Percentiles rank a stretch among this genome's conserved stretches.
phyloP scores from a whole-genome alignment of 176 grass and related monocot species.

The Musa itinerans region DNA sequence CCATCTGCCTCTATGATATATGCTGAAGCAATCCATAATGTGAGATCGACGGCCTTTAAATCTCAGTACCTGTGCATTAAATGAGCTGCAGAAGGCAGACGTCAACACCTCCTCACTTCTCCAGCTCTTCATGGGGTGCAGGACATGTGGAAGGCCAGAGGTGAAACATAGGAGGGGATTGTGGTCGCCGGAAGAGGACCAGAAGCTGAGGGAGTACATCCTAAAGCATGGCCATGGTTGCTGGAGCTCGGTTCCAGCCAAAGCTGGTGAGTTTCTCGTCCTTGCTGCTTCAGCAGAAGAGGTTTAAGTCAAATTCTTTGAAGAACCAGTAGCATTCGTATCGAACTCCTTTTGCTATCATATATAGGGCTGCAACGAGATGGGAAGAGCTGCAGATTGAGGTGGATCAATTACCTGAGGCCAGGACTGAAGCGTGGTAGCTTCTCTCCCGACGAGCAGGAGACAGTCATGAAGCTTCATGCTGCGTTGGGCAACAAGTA shows the following conservation, averaged over 20 bases:
- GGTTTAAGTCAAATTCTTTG: conserved; percentile 64
- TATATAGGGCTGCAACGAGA: too few relatives aligned
- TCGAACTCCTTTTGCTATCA: too few relatives aligned
- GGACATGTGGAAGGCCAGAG: conserved; percentile 70
- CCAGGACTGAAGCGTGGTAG: conserved; percentile 46
- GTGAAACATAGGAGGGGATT: conserved; percentile 71
- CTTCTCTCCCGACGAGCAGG: conserved; percentile 8
- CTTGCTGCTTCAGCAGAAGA: conserved; percentile 44
- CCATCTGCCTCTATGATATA: too few relatives aligned
- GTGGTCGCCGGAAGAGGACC: conserved; percentile 87
- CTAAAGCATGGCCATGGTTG: conserved; percentile 61
- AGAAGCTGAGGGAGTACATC: conserved; percentile 69
- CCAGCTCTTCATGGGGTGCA: conserved; percentile 42
- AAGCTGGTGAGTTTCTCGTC: conserved; percentile 45
- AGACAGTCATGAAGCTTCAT: conserved; percentile 5
- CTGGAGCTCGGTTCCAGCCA: conserved; percentile 86
- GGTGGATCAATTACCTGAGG: too few relatives aligned
- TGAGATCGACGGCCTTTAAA: too few relatives aligned
- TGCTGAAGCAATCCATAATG: too few relatives aligned
- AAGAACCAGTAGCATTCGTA: conserved; percentile 34
- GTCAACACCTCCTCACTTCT: too few relatives aligned
- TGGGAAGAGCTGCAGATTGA: too few relatives aligned
- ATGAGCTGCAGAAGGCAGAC: too few relatives aligned
- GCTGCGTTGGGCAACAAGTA: conserved; percentile 2
- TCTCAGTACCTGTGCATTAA: too few relatives aligned